phyloP scores from a whole-genome alignment of 2,329 filamentous ascomycete species.

The Pyricularia pennisetigena region DNA sequence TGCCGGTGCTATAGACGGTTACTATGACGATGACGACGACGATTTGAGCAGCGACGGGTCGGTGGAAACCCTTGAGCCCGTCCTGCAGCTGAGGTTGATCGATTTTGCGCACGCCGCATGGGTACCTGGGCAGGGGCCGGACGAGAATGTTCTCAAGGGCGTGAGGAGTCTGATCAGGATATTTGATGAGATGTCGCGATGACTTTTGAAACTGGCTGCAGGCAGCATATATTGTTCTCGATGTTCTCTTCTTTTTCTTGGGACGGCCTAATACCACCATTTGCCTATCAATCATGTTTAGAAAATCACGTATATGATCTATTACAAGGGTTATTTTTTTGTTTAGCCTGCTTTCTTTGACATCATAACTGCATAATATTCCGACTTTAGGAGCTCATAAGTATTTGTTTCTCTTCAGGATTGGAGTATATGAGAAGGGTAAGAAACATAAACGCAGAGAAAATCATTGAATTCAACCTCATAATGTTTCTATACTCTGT shows the following conservation, averaged over 20 bases:
- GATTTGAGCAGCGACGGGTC: conserved; percentile 20
- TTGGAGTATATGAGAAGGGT: too few relatives aligned
- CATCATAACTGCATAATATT: too few relatives aligned
- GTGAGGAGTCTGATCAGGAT: conserved; percentile 63
- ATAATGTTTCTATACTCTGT: not conserved
- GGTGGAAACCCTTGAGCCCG: conserved; percentile 35
- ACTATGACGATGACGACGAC: conserved; percentile 26
- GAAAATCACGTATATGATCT: not conserved
- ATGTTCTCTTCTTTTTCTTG: not conserved
- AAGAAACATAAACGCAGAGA: too few relatives aligned
- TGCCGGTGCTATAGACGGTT: conserved; percentile 7
- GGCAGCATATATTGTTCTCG: not conserved
- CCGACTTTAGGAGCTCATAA: too few relatives aligned
- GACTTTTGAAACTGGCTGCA: conserved; percentile 3
- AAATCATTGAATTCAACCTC: too few relatives aligned
- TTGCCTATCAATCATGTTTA: not conserved
- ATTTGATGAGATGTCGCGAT: conserved; percentile 52
- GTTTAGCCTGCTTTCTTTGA: not conserved
- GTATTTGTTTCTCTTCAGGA: too few relatives aligned
- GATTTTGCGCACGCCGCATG: conserved; percentile 92
- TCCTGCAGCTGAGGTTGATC: conserved; percentile 79
- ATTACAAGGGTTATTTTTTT: not conserved
- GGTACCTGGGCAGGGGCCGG: conserved; percentile 71
- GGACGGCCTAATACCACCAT: not conserved
- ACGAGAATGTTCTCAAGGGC: conserved; percentile 73